These are phyloP conservation scores for Biscogniauxia sp. DNA, from an alignment of 2,329 filamentous ascomycete genomes.

Conservation along the genomic window DNA sequence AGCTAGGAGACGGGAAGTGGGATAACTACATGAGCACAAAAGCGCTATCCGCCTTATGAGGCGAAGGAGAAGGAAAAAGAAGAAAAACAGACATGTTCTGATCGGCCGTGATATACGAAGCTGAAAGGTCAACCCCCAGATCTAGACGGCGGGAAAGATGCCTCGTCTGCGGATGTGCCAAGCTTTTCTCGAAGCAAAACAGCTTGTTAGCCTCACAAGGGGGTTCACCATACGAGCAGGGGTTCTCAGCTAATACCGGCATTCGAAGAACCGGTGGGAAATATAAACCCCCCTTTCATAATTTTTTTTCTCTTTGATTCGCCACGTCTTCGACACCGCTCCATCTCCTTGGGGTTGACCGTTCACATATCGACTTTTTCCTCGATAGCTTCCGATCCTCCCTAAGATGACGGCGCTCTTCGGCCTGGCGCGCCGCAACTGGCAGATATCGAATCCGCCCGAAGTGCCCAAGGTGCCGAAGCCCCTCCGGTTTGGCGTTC, in stretches of 20 bases:
- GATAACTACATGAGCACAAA: not conserved
- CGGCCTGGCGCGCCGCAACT: constrained; percentile 23
- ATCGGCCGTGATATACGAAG: not conserved
- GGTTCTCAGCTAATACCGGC: not conserved
- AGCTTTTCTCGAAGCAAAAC: not conserved
- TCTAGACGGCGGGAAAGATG: not conserved
- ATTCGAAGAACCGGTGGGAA: not conserved
- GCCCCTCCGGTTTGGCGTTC: constrained; percentile 39
- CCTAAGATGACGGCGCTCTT: constrained; percentile 20
- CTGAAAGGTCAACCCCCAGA: not conserved
- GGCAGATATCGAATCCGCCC: constrained; percentile 22
- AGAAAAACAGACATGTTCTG: not conserved
- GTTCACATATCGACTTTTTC: not conserved
- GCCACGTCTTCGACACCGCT: not conserved
- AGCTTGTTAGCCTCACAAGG: not conserved
- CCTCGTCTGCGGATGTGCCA: not conserved
- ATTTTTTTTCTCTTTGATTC: not conserved
- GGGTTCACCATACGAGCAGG: not conserved
- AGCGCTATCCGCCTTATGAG: not conserved
- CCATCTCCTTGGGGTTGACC: not conserved
- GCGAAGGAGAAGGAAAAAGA: not conserved
- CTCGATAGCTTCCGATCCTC: not conserved
- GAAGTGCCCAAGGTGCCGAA: constrained; percentile 17
- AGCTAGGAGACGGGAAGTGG: not conserved
- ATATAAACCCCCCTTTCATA: not conserved